Conservation (phyloP, 2,329 filamentous ascomycete genomes). For the Verruconis gallopava region DNA sequence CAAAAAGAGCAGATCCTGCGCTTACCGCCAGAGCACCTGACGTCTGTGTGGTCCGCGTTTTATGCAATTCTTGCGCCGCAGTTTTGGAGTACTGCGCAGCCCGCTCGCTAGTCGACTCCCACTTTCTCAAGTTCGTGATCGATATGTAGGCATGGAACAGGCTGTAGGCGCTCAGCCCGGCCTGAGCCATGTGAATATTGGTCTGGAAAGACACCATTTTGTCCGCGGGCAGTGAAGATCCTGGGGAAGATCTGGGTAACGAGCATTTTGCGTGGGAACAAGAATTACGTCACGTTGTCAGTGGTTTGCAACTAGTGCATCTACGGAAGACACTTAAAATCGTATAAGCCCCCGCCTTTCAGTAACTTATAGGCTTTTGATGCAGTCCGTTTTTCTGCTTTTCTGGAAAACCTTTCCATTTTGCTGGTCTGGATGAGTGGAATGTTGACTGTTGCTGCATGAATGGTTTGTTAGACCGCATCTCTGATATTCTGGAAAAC, state of each 20-base stretch:
- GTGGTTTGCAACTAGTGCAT: no score
- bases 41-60: constrained; percentile 24
- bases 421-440: no score
- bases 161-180: constrained; percentile 19
- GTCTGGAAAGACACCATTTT: constrained; percentile 3
- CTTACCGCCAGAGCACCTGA: constrained; percentile 21
- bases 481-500: no score
- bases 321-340: no score
- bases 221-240: background rate
- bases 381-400: no score
- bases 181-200: constrained; percentile 11
- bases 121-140: constrained; percentile 23
- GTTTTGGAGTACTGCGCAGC: constrained; percentile 25
- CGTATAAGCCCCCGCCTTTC: no score
- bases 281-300: no score
- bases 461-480: no score
- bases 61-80: constrained; percentile 20
- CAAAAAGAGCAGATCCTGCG: background rate
- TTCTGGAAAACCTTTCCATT: no score
- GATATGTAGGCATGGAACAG: constrained; percentile 22
- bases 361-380: no score
- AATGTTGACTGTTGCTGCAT: no score
- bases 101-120: constrained; percentile 23
- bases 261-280: no score
- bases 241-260: background rate